Percentiles rank a stretch among this genome's conserved stretches.
Evolutionary conservation across 495 filamentous ascomycete species (phyloP).

Genomic region (Aspergillus cristatus): DNA sequence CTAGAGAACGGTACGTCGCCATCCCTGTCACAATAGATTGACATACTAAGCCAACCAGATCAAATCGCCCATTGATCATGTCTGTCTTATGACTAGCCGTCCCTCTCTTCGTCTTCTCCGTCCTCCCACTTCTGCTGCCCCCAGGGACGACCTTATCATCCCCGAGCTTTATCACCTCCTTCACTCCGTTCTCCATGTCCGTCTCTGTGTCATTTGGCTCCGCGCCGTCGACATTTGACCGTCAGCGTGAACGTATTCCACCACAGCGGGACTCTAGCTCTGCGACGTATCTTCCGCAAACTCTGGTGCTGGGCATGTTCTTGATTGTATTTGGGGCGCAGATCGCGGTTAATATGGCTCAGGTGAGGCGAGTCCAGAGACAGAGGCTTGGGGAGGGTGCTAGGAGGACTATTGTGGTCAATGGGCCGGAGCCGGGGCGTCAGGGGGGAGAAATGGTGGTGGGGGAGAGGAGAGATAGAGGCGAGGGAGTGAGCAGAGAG

Average conservation of each 20-base stretch:
- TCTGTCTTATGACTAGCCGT: slow-evolving; percentile 45
- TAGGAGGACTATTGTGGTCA: neutral
- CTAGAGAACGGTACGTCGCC: slow-evolving; percentile 60
- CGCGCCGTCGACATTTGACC: slow-evolving; percentile 6
- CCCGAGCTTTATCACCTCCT: slow-evolving; percentile 20
- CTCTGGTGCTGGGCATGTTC: slow-evolving; percentile 27
- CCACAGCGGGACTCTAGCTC: slow-evolving; percentile 3
- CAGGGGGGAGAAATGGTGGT: too few relatives aligned
- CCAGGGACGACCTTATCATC: slow-evolving; percentile 12
- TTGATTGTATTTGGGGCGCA: slow-evolving; percentile 27
- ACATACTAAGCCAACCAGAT: slow-evolving; percentile 11
- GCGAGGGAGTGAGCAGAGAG: too few relatives aligned
- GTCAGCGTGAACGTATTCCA: neutral
- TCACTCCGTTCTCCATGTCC: slow-evolving; percentile 30
- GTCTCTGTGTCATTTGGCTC: slow-evolving; percentile 34
- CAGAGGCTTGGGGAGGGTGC: slow-evolving; percentile 1
- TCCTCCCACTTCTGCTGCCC: slow-evolving; percentile 19
- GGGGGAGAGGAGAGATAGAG: too few relatives aligned
- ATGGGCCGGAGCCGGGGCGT: too few relatives aligned
- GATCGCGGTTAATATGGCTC: slow-evolving; percentile 24
- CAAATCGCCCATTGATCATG: slow-evolving; percentile 21
- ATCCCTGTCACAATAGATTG: neutral
- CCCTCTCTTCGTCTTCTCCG: slow-evolving; percentile 33
- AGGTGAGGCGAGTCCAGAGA: slow-evolving; percentile 20
- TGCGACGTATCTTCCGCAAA: slow-evolving; percentile 25